Evolutionary conservation across 2,329 filamentous ascomycete species (phyloP).

Genomic region (Spiromastix sp.): DNA sequence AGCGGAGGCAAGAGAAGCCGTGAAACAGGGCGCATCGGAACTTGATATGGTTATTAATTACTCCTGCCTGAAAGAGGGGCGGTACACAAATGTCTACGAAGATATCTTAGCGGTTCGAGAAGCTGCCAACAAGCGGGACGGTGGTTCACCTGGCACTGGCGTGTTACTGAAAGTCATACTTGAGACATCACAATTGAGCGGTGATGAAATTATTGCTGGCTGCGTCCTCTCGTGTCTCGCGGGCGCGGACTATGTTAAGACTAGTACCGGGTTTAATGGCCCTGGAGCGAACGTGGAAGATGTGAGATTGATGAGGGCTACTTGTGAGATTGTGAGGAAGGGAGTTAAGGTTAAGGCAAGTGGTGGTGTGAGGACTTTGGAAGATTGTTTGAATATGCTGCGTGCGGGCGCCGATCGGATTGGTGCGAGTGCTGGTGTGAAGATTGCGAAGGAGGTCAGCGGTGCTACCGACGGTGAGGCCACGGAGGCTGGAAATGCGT

Average conservation of each 20-base stretch:
- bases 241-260: constrained; percentile 50
- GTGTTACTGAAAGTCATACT: constrained; percentile 46
- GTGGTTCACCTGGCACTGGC: constrained; percentile 29
- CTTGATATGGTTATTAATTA: constrained; percentile 52
- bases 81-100: constrained; percentile 41
- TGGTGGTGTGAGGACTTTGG: constrained; percentile 43
- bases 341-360: constrained; percentile 47
- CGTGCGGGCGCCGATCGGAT: constrained; percentile 47
- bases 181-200: constrained; percentile 44
- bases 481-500: constrained; percentile 10
- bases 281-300: constrained; percentile 42
- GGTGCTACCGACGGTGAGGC: constrained; percentile 11
- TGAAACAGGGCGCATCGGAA: constrained; percentile 43
- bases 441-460: constrained; percentile 40
- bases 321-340: constrained; percentile 33
- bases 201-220: constrained; percentile 43
- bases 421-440: constrained; percentile 46
- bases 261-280: constrained; percentile 49
- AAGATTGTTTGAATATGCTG: constrained; percentile 44
- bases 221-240: constrained; percentile 42
- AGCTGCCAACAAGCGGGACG: constrained; percentile 14
- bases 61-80: constrained; percentile 32
- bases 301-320: constrained; percentile 44
- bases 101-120: constrained; percentile 44
- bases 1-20: constrained; percentile 40